phyloP scores from a whole-genome alignment of 495 filamentous ascomycete species.

The Choiromyces venosus region DNA sequence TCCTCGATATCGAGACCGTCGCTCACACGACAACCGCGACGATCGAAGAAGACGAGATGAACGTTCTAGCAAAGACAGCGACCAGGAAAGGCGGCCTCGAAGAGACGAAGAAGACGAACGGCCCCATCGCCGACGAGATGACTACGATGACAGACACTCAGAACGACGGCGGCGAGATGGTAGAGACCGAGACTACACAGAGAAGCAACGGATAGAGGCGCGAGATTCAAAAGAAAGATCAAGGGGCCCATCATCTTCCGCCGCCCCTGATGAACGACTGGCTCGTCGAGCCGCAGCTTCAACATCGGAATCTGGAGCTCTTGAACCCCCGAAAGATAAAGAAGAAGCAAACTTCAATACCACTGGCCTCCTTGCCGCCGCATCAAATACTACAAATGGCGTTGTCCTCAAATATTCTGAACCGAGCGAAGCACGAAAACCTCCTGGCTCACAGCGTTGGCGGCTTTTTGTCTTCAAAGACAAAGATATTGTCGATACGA shows the following conservation, averaged over 20 bases:
- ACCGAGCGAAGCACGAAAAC: conserved; percentile 85
- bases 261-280: background rate
- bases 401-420: conserved; percentile 94
- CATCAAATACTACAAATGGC: conserved; percentile 72
- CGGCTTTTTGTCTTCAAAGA: conserved; percentile 92
- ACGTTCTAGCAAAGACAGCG: background rate
- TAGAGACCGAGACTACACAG: background rate
- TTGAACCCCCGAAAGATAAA: conserved; percentile 52
- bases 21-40: background rate
- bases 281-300: background rate
- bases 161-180: background rate
- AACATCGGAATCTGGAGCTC: background rate
- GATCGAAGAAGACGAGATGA: background rate
- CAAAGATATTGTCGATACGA: conserved; percentile 67
- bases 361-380: conserved; percentile 77
- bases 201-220: background rate
- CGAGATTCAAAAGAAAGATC: background rate
- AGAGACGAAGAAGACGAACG: conserved; percentile 2
- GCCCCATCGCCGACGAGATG: background rate
- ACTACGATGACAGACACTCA: background rate
- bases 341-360: conserved; percentile 81
- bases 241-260: background rate
- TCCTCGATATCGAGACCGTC: background rate
- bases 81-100: background rate
- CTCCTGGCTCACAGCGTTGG: conserved; percentile 71